Evolutionary conservation across 257 asterid species (phyloP), one percentile per base, ranked within the genome.

Genomic region (Marsdenia floribunda): DNA sequence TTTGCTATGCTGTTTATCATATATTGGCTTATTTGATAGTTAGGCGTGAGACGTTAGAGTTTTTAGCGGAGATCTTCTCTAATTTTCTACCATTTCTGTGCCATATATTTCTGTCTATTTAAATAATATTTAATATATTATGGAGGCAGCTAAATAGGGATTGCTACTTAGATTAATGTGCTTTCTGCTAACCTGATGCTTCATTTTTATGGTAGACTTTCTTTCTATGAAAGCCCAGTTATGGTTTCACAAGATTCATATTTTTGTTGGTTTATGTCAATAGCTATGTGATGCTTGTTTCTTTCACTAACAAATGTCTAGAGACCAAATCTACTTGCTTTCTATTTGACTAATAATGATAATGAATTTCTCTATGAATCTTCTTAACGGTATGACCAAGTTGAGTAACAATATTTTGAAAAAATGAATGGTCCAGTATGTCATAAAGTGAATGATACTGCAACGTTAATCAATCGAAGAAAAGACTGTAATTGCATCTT

Each of bases 1-100:
- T 60, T 75, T 46, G 76, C 21, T 70, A 66, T 26, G n/a, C 53
- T 73, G 15, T 65, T 72, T 18, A 37, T 49, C 38, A 42, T 3
- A 29, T 70, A 35, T 67, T 15, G 44, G 1, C 60, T 40, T 63
- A 47, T 26, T 5, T 24, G 59, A 46, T 26, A 49, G 0, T 26
- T 70, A 47, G 49, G 12, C 4, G 22, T 49, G 2, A 15, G 15
- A 49, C 11, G 8, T 35, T 35, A 19, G 9, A 15, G 29, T 70
- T 9, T 50, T 29, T 29, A 38, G 21, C 55, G 7, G 22, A 5
- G 46, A 3, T 49, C 63, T 70, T 26, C 37, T 12, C 26, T 6
- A n/a, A 47, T 49, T 46, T 70, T 4, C 73, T 49, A 11, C 55
- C 24, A 24, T 7, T 24, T 22, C 33, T 47, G 16, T 16, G 3